Evolutionary conservation across 345 rosid species (phyloP).

Genomic region (Murraya paniculata): DNA sequence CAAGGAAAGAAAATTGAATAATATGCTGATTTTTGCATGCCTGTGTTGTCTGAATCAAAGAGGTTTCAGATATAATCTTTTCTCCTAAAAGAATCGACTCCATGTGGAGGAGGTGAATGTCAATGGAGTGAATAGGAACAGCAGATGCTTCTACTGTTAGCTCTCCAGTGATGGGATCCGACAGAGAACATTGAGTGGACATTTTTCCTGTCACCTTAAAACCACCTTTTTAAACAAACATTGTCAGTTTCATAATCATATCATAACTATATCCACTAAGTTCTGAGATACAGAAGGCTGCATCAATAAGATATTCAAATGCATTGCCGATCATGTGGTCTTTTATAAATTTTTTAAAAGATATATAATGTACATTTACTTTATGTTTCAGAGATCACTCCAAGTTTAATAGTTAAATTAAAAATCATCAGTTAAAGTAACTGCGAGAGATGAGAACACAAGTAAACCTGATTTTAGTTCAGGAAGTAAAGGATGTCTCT

Average conservation of each 20-base stretch:
- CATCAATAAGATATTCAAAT: not conserved
- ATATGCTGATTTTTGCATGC: constrained; percentile 24
- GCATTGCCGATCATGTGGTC: not conserved
- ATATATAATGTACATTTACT: not conserved
- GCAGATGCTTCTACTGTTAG: constrained; percentile 76
- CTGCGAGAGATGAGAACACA: constrained; percentile 1
- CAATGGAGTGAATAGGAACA: constrained; percentile 66
- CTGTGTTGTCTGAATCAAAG: constrained; percentile 92
- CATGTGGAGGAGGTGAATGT: constrained; percentile 66
- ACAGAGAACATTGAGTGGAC: constrained; percentile 64
- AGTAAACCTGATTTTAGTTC: constrained; percentile 67
- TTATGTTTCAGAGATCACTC: constrained; percentile 1
- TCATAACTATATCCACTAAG: constrained; percentile 4
- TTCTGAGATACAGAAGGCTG: not conserved
- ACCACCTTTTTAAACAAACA: constrained; percentile 53
- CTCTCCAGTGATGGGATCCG: constrained; percentile 79
- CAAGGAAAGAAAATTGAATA: not conserved
- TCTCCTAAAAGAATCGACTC: constrained; percentile 85
- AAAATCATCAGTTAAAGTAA: not conserved
- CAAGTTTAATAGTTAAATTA: not conserved
- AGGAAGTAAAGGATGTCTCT: constrained; percentile 83
- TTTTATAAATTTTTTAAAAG: not conserved
- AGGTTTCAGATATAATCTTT: constrained; percentile 75
- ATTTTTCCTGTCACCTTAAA: constrained; percentile 80
- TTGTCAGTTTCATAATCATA: constrained; percentile 13